phyloP scores from a whole-genome alignment of 805 yeast species.

The Grigorovia humatica region DNA sequence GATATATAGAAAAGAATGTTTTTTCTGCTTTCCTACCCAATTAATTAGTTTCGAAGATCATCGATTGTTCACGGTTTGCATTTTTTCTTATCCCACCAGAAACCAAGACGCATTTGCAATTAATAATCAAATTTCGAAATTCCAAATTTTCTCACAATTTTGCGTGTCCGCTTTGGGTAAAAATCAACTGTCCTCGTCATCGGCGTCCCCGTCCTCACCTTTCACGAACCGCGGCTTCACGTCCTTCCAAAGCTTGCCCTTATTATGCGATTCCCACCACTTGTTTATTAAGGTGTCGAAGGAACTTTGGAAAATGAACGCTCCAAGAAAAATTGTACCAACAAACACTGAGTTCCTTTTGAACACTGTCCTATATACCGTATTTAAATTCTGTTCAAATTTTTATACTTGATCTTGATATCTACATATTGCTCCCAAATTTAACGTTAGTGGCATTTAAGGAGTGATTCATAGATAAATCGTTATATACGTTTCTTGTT shows the following conservation, averaged over 20 bases:
- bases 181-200: slow-evolving; percentile 31
- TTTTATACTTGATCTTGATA: no score
- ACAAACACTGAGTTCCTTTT: slow-evolving; percentile 89
- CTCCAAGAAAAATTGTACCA: slow-evolving; percentile 69
- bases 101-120: no score
- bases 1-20: background rate
- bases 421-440: background rate
- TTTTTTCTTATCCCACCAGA: no score
- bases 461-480: no score
- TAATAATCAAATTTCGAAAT: no score
- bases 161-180: background rate
- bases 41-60: no score
- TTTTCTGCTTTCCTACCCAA: no score
- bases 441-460: no score
- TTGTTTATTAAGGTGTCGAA: slow-evolving; percentile 57
- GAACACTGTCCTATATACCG: slow-evolving; percentile 56
- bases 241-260: slow-evolving; percentile 80
- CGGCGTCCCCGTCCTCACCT: slow-evolving; percentile 52
- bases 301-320: slow-evolving; percentile 75
- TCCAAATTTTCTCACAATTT: no score
- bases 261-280: slow-evolving; percentile 72
- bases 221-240: slow-evolving; percentile 46
- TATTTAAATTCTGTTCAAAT: background rate
- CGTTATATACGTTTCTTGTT: background rate
- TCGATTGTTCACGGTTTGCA: no score